Evolutionary conservation across 73 alveolate genomes (phyloP).

Genomic region (Paramecium sexaurelia): DNA sequence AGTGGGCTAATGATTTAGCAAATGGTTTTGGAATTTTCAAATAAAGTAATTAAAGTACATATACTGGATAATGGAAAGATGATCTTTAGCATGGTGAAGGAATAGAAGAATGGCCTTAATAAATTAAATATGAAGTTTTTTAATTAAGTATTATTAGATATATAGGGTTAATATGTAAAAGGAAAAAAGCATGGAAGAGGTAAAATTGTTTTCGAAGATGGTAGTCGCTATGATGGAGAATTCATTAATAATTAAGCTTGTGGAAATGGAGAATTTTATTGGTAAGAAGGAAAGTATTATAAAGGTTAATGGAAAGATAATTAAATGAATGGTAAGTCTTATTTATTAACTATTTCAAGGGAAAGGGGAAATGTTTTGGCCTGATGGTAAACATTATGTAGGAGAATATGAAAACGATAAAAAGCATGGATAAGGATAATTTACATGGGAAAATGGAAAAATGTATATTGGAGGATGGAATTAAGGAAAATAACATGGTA

Average conservation of each 20-base stretch:
- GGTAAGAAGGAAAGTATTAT: constrained; percentile 66
- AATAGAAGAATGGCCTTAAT: constrained; percentile 60
- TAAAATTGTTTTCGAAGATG: constrained; percentile 67
- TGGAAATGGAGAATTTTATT: constrained; percentile 63
- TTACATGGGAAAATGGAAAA: constrained; percentile 66
- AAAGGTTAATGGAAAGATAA: constrained; percentile 74
- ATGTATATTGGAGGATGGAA: constrained; percentile 75
- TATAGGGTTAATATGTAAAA: constrained; percentile 70
- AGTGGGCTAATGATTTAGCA: constrained; percentile 74
- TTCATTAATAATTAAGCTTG: constrained; percentile 46
- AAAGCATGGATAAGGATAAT: constrained; percentile 80
- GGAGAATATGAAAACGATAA: constrained; percentile 83
- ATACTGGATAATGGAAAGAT: constrained; percentile 58
- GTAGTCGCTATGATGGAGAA: constrained; percentile 61
- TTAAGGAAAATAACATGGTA: constrained; percentile 81
- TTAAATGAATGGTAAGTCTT: constrained; percentile 67
- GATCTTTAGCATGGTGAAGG: constrained; percentile 60
- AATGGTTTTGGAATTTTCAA: constrained; percentile 77
- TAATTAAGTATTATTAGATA: neutral
- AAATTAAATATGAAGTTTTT: constrained; percentile 47
- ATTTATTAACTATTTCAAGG: constrained; percentile 22
- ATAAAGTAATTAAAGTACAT: constrained; percentile 72
- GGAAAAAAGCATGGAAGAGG: constrained; percentile 80
- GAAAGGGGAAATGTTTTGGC: constrained; percentile 72
- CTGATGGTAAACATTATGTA: constrained; percentile 76